Base-by-base conservation (phyloP, 768 basidiomycete species). In the Suillus clintonianus region DNA sequence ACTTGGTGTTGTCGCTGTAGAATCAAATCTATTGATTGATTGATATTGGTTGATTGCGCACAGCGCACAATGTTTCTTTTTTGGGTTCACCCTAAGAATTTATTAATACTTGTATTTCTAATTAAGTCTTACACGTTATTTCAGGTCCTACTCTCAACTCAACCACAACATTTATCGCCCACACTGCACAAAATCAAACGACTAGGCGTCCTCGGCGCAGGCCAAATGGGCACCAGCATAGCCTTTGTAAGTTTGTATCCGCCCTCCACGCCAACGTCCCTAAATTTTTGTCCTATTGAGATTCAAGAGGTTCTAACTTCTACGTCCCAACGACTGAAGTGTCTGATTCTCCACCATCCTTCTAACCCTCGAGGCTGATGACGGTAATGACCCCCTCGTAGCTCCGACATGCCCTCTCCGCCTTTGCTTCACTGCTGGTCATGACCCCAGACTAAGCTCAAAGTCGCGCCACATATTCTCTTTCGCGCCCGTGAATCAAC, bases 401-500 rank as follows among this genome's bases (percentile, higher is more conserved):
- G 39, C 27, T 47, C 53, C 15, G 15, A 48, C 60, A 51, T 1
- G 22, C 15, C 5, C 59, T 27, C 32, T 34, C 51, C 39, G 39
- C 61, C 55, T 19, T 22, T 11, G 3, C 57, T 17, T 65, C 45
- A 0, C n/a, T 19, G 4, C 10, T 53, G 47, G n/a, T 11, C 27
- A 5, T 19, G 4, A 61, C 1, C 19, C 59, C 61, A 5, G 64
- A 41, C 5, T 10, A 57, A 24, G 37, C 17, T 27, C 37, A 39
- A 19, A 41, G 22, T 27, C 63, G 0, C 68, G 68, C 7, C 71
- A 43, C 74, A 75, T 72, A 41, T 68, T 66, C 7, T 34, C 57
- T 13, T 15, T 58, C 0, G 74, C 63, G 39, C 69, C 62, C 32
- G 64, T 55, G 76, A 70, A 42, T 85, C 86, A 22, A 78, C 77